phyloP scores from a whole-genome alignment of 164 flowering plant species.

The Vitis amurensis region DNA sequence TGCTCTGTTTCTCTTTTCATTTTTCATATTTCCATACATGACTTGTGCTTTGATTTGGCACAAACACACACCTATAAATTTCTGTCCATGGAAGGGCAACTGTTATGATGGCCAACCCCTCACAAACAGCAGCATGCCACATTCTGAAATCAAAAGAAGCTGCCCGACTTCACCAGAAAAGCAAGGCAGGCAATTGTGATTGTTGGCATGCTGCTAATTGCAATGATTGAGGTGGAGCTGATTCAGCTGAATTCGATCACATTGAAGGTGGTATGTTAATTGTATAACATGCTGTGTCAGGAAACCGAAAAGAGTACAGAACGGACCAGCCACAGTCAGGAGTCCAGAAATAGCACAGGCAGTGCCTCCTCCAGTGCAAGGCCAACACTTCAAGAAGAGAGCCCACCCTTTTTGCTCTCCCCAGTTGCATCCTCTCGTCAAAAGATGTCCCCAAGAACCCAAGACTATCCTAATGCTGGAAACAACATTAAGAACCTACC shows the following conservation, averaged over 20 bases:
- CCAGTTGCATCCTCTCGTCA: constrained; percentile 12
- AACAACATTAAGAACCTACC: constrained; percentile 22
- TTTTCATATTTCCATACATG: no score
- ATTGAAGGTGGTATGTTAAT: not conserved
- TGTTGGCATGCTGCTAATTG: not conserved
- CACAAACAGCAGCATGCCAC: not conserved
- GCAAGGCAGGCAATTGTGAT: not conserved
- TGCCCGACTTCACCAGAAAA: not conserved
- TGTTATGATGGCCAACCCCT: not conserved
- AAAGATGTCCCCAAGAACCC: constrained; percentile 13
- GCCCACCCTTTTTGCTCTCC: constrained; percentile 15
- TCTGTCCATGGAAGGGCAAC: not conserved
- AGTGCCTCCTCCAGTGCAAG: constrained; percentile 26
- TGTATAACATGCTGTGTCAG: constrained; percentile 15
- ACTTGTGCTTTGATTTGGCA: no score
- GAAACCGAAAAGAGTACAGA: constrained; percentile 21
- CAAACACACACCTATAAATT: no score
- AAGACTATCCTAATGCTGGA: constrained; percentile 16
- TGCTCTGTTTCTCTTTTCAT: no score
- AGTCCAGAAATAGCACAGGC: constrained; percentile 17
- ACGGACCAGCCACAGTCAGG: constrained; percentile 8
- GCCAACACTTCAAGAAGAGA: not conserved
- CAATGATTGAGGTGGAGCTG: not conserved
- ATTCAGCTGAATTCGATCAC: not conserved
- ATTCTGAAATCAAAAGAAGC: not conserved